A percentile compares a stretch with the other conserved stretches of the same genome.
Evolutionary conservation across 1,284 basidiomycete species (phyloP).

Genomic region (Ceratobasidium sp.): DNA sequence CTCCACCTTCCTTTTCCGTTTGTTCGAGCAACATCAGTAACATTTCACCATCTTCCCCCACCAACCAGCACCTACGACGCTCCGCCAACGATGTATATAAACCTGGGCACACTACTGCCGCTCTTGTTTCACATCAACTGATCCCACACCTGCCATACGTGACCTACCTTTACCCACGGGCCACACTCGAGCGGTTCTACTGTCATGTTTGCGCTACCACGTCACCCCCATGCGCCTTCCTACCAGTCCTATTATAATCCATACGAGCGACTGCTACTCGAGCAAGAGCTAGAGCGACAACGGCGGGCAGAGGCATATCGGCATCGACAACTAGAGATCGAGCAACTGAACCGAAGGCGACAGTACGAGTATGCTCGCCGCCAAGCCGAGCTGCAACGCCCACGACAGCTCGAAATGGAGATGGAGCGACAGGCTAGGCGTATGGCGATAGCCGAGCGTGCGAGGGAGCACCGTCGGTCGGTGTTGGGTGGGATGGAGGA

Average conservation of each 20-base stretch:
- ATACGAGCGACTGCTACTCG: constrained; percentile 18
- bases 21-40: neutral
- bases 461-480: neutral
- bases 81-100: constrained; percentile 16
- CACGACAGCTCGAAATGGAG: neutral
- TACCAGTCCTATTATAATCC: constrained; percentile 16
- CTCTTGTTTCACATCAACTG: neutral
- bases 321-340: constrained; percentile 22
- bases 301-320: constrained; percentile 28
- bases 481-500: neutral
- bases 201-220: constrained; percentile 29
- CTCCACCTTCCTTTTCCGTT: constrained; percentile 11
- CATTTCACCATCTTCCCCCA: neutral
- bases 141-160: neutral
- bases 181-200: neutral
- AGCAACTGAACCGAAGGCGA: constrained; percentile 40
- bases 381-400: constrained; percentile 38
- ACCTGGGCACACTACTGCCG: too few relatives aligned
- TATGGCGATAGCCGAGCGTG: too few relatives aligned
- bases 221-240: constrained; percentile 18
- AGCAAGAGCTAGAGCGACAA: constrained; percentile 30
- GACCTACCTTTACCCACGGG: neutral
- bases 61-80: neutral
- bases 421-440: neutral
- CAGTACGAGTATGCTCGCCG: constrained; percentile 34